Percentiles rank a stretch among this genome's conserved stretches.
These are phyloP conservation scores for Haplographium delicatum DNA, from an alignment of 495 filamentous ascomycete genomes.

Conservation along the genomic window DNA sequence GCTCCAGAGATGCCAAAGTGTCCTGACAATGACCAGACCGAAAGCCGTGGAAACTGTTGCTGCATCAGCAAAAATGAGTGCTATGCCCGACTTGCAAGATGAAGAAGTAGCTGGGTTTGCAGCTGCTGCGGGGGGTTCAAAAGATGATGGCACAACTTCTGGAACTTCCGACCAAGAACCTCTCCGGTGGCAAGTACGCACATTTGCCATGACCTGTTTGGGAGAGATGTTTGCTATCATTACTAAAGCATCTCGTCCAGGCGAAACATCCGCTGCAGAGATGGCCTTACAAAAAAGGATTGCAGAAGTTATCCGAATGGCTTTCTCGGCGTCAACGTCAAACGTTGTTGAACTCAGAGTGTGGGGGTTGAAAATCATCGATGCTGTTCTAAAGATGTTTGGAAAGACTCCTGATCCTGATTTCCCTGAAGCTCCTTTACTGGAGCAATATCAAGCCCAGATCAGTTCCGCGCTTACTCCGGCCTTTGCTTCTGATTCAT, in stretches of 20 bases:
- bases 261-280: conserved; percentile 65
- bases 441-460: conserved; percentile 98
- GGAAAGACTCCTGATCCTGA: conserved; percentile 93
- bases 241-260: conserved; percentile 62
- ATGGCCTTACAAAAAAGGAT: conserved; percentile 74
- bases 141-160: conserved; percentile 56
- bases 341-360: conserved; percentile 84
- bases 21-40: conserved; percentile 78
- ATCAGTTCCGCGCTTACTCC: conserved; percentile 95
- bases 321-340: conserved; percentile 94
- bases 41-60: conserved; percentile 48
- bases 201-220: conserved; percentile 90
- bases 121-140: conserved; percentile 55
- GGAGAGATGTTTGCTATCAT: conserved; percentile 73
- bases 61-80: conserved; percentile 42
- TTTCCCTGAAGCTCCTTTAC: conserved; percentile 87
- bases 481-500: conserved; percentile 93
- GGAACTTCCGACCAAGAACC: conserved; percentile 73
- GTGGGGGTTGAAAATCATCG: conserved; percentile 87
- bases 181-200: conserved; percentile 90
- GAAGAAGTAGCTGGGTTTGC: conserved; percentile 97
- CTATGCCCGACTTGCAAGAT: conserved; percentile 74
- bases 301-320: conserved; percentile 93
- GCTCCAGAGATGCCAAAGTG: conserved; percentile 81
- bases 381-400: conserved; percentile 91